A percentile compares a stretch with the other conserved stretches of the same genome.
phyloP scores from a whole-genome alignment of 176 grass and related monocot species.

The Metroxylon sagu region DNA sequence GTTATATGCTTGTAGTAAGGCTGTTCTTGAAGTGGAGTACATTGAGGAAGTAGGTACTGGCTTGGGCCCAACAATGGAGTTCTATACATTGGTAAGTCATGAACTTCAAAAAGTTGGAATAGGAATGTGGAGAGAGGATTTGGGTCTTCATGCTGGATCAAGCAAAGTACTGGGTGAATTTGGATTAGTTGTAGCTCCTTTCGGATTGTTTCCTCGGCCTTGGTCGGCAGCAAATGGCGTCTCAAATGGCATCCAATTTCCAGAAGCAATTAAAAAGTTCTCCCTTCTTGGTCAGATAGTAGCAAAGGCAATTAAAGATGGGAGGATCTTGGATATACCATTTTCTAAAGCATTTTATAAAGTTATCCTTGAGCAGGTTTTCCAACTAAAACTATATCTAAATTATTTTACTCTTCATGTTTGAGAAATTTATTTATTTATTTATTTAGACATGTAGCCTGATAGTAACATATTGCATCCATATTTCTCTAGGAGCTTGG shows the following conservation, averaged over 20 bases:
- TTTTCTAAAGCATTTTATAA: slow-evolving; percentile 81
- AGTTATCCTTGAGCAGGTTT: slow-evolving; percentile 65
- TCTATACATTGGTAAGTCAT: slow-evolving; percentile 73
- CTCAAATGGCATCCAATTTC: slow-evolving; percentile 33
- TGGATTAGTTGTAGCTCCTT: slow-evolving; percentile 35
- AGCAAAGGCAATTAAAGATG: slow-evolving; percentile 60
- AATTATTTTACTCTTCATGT: no score
- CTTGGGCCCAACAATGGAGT: slow-evolving; percentile 77
- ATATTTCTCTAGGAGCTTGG: slow-evolving; percentile 50
- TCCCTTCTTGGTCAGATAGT: slow-evolving; percentile 66
- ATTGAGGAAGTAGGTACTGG: slow-evolving; percentile 74
- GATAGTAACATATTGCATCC: not conserved
- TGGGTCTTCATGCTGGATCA: slow-evolving; percentile 19
- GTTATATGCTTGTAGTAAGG: slow-evolving; percentile 48
- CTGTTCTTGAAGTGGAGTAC: slow-evolving; percentile 62
- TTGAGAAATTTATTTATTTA: no score
- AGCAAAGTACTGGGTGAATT: slow-evolving; percentile 9
- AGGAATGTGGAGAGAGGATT: slow-evolving; percentile 71
- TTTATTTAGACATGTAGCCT: no score
- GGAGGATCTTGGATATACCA: slow-evolving; percentile 65
- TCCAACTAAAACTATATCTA: not conserved
- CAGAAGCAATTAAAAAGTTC: slow-evolving; percentile 50
- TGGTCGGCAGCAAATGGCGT: slow-evolving; percentile 31
- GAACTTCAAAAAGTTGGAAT: slow-evolving; percentile 66
- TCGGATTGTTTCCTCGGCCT: slow-evolving; percentile 62